These are phyloP conservation scores for Cryomyces minteri DNA, from an alignment of 495 filamentous ascomycete species.

Conservation along the genomic window DNA sequence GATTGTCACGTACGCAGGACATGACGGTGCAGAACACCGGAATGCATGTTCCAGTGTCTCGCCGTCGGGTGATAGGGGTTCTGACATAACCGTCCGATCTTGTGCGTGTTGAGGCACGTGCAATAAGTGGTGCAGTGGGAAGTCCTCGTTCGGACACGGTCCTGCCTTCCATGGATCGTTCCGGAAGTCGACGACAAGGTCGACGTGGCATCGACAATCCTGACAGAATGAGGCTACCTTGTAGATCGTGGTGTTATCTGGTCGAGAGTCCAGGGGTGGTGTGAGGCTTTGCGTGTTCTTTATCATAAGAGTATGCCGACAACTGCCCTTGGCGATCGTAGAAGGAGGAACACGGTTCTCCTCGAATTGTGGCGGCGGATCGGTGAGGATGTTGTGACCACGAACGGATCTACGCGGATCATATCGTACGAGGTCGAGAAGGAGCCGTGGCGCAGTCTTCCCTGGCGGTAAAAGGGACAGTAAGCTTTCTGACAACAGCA, in stretches of 20 bases:
- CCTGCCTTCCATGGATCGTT: neutral
- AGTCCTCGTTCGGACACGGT: conserved; percentile 17
- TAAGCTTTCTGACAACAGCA: neutral
- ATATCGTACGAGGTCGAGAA: conserved; percentile 36
- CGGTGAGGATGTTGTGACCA: conserved; percentile 34
- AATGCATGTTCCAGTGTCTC: neutral
- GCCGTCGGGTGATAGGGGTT: too few species aligned
- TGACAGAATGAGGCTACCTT: conserved; percentile 36
- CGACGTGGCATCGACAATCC: conserved; percentile 36
- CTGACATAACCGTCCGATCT: too few species aligned
- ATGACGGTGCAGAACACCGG: conserved; percentile 36
- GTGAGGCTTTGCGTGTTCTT: conserved; percentile 34
- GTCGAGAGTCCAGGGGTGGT: conserved; percentile 20
- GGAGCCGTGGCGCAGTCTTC: conserved; percentile 43
- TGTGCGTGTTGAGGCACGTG: neutral
- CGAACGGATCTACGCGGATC: conserved; percentile 30
- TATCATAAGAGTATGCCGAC: conserved; percentile 34
- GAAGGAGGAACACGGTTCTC: conserved; percentile 8
- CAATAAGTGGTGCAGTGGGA: conserved; percentile 23
- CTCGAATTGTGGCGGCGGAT: conserved; percentile 27
- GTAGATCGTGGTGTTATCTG: conserved; percentile 22
- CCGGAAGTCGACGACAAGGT: conserved; percentile 27
- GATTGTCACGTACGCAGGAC: conserved; percentile 35
- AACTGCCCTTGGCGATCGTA: conserved; percentile 19
- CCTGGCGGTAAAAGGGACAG: conserved; percentile 20